phyloP scores from a whole-genome alignment of 805 yeast species.

The Metschnikowia amazonensis region DNA sequence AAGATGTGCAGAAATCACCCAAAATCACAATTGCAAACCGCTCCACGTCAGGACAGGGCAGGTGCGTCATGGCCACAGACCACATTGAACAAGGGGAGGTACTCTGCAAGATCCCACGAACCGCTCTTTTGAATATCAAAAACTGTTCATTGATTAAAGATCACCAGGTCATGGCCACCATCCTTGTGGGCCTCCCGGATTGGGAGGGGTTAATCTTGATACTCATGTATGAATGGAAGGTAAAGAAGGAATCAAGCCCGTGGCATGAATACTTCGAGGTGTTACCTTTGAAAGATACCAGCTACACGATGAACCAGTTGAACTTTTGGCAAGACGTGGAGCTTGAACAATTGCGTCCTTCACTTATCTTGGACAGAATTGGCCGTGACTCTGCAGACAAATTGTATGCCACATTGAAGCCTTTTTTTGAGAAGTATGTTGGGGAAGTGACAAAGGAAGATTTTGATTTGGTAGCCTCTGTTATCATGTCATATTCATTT shows the following conservation, averaged over 20 bases:
- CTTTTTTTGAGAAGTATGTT: conserved; percentile 6
- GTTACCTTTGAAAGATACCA: conserved; percentile 48
- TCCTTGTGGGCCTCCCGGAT: conserved; percentile 46
- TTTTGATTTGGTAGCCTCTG: conserved; percentile 70
- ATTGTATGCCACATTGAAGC: conserved; percentile 42
- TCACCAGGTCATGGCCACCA: conserved; percentile 27
- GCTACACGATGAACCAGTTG: conserved; percentile 52
- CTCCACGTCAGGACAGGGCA: conserved; percentile 59
- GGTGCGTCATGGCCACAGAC: conserved; percentile 66
- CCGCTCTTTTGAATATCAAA: conserved; percentile 52
- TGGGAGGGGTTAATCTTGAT: conserved; percentile 80
- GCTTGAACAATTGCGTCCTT: conserved; percentile 56
- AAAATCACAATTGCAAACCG: conserved; percentile 61
- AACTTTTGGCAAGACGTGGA: conserved; percentile 79
- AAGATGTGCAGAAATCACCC: conserved; percentile 47
- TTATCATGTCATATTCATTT: conserved; percentile 87
- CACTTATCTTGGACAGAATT: conserved; percentile 62
- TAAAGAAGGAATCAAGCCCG: conserved; percentile 41
- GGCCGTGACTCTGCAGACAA: conserved; percentile 66
- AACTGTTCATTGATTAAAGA: conserved; percentile 46
- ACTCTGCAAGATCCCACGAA: conserved; percentile 67
- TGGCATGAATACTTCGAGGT: conserved; percentile 75
- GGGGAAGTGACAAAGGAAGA: conserved; percentile 43
- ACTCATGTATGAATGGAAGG: conserved; percentile 55
- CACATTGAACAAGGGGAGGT: conserved; percentile 60